Conservation (phyloP, 345 rosid species). For the Streptanthus diversifolius region DNA sequence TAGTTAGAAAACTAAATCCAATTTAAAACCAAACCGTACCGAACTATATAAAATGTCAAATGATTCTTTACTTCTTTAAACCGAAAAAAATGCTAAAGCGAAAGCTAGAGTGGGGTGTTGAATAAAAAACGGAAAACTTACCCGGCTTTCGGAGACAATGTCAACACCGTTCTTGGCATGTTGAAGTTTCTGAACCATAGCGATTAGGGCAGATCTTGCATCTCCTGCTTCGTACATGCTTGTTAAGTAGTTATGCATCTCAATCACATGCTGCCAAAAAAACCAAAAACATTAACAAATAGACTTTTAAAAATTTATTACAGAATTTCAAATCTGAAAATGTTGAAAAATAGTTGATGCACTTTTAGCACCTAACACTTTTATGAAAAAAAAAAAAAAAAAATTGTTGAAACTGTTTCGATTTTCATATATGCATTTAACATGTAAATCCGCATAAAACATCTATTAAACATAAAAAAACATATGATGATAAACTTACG, state of each 20-base stretch:
- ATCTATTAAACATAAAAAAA: not conserved
- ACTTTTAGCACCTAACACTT: not conserved
- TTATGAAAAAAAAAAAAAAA: no score
- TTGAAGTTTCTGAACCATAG: conserved; percentile 91
- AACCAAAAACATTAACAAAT: not conserved
- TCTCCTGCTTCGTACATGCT: conserved; percentile 97
- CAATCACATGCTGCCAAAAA: conserved; percentile 62
- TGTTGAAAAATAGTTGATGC: not conserved
- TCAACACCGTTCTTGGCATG: conserved; percentile 95
- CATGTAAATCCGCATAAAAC: not conserved
- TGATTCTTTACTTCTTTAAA: not conserved
- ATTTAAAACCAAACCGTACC: not conserved
- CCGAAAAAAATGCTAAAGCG: not conserved
- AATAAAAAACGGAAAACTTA: conserved; percentile 22
- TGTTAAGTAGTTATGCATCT: conserved; percentile 96
- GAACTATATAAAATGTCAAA: not conserved
- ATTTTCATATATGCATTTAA: no score
- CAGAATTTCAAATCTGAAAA: not conserved
- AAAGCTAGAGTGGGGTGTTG: not conserved
- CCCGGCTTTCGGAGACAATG: conserved; percentile 88
- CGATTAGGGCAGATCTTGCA: conserved; percentile 90
- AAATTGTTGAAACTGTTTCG: no score
- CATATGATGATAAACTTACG: conserved; percentile 37
- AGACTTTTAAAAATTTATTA: not conserved
- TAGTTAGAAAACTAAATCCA: not conserved